phyloP scores from a whole-genome alignment of 2,329 filamentous ascomycete genomes.

The Aspergillus amoenus region DNA sequence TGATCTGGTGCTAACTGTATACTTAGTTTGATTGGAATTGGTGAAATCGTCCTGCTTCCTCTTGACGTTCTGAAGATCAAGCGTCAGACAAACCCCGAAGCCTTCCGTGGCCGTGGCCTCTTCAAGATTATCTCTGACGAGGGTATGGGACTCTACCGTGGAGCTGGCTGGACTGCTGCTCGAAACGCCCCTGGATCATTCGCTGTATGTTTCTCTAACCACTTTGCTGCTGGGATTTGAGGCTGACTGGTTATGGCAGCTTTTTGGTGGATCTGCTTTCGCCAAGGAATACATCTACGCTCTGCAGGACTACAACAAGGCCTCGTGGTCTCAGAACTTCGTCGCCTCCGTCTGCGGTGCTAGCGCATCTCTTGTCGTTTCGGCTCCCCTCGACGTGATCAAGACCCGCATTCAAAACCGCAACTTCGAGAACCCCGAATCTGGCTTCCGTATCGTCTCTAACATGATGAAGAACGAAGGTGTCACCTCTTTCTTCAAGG shows the following conservation, averaged over 20 bases:
- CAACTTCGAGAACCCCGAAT: slow-evolving; percentile 97
- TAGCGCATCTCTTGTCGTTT: slow-evolving; percentile 90
- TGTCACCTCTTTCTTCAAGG: slow-evolving; percentile 90
- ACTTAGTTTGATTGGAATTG: slow-evolving; percentile 83
- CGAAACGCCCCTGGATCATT: slow-evolving; percentile 97
- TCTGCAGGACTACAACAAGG: slow-evolving; percentile 91
- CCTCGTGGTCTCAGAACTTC: slow-evolving; percentile 94
- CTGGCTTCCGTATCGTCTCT: slow-evolving; percentile 83
- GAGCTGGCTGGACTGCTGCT: slow-evolving; percentile 96
- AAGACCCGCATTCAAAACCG: slow-evolving; percentile 98
- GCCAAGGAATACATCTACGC: slow-evolving; percentile 95
- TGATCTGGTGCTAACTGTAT: neutral
- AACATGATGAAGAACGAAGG: slow-evolving; percentile 96
- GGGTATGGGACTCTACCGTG: slow-evolving; percentile 91
- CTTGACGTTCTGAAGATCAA: slow-evolving; percentile 99
- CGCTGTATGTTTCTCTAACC: slow-evolving; percentile 64
- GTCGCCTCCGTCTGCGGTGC: slow-evolving; percentile 93
- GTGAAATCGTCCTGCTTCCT: slow-evolving; percentile 91
- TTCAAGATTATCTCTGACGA: slow-evolving; percentile 89
- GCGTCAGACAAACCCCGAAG: slow-evolving; percentile 97
- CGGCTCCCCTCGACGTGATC: slow-evolving; percentile 94
- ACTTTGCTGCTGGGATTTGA: neutral
- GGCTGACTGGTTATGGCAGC: slow-evolving; percentile 49
- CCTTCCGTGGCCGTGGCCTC: slow-evolving; percentile 90
- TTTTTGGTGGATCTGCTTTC: slow-evolving; percentile 95